phyloP scores from a whole-genome alignment of 441 rosid genomes.

The Capsella rubella region DNA sequence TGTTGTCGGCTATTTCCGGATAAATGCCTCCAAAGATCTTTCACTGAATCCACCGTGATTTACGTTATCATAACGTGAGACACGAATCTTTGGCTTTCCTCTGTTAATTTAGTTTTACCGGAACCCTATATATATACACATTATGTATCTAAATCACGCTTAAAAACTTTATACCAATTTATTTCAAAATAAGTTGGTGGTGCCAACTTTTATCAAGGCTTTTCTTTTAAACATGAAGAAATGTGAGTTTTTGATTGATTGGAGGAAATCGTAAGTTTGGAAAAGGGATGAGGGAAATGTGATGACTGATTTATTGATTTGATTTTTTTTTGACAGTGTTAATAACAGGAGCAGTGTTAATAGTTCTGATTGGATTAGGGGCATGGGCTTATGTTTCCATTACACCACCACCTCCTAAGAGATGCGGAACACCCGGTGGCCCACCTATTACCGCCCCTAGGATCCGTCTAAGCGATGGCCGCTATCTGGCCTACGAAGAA shows the following conservation, averaged over 20 bases:
- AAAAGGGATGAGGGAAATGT: background rate
- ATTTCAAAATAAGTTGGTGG: slow-evolving; percentile 29
- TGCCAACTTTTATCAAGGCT: background rate
- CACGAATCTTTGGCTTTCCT: background rate
- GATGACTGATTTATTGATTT: slow-evolving; percentile 1
- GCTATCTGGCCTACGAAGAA: slow-evolving; percentile 75
- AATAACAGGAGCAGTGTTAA: slow-evolving; percentile 37
- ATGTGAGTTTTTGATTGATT: slow-evolving; percentile 37
- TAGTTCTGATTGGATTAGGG: slow-evolving; percentile 39
- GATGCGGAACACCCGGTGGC: slow-evolving; percentile 65
- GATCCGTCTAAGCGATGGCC: slow-evolving; percentile 77
- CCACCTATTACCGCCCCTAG: slow-evolving; percentile 71
- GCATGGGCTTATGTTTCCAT: slow-evolving; percentile 59
- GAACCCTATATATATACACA: slow-evolving; percentile 7
- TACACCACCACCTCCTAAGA: slow-evolving; percentile 62
- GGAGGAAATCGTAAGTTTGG: background rate
- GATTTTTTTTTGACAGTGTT: slow-evolving; percentile 43
- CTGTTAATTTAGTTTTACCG: slow-evolving; percentile 1
- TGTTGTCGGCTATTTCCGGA: slow-evolving; percentile 33
- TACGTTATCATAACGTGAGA: slow-evolving; percentile 29
- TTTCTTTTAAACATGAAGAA: slow-evolving; percentile 34
- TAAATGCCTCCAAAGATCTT: background rate
- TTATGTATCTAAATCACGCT: background rate
- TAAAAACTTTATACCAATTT: slow-evolving; percentile 20
- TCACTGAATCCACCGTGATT: slow-evolving; percentile 31